These are phyloP conservation scores for Litsea cubeba DNA, from an alignment of 164 flowering plant genomes.

Conservation along the genomic window DNA sequence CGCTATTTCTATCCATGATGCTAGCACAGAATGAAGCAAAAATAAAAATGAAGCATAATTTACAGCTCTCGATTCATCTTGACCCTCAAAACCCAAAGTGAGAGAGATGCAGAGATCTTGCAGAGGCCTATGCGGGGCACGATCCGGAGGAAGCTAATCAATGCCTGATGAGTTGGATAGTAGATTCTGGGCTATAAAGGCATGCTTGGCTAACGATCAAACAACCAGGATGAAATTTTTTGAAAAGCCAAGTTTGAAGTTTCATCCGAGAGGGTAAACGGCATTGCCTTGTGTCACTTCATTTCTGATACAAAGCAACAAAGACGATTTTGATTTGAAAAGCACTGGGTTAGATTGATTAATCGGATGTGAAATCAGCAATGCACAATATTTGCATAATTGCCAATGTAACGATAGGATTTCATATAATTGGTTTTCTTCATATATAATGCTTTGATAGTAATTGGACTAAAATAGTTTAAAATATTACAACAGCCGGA, in stretches of 20 bases:
- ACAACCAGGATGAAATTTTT: not conserved
- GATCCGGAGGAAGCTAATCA: too few relatives aligned
- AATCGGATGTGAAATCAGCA: not conserved
- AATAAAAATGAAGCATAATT: not conserved
- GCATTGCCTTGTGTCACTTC: not conserved
- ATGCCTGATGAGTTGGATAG: too few relatives aligned
- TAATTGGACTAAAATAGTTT: too few relatives aligned
- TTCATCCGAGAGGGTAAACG: not conserved
- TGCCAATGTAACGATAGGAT: not conserved
- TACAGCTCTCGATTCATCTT: not conserved
- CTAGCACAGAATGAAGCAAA: not conserved
- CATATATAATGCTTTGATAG: too few relatives aligned
- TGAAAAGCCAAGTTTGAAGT: not conserved
- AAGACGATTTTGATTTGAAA: not conserved
- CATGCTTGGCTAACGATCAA: not conserved
- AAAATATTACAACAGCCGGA: too few relatives aligned
- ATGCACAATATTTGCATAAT: not conserved
- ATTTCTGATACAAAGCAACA: not conserved
- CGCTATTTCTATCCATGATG: too few relatives aligned
- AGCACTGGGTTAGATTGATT: not conserved
- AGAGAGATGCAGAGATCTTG: not conserved
- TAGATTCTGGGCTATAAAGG: too few relatives aligned
- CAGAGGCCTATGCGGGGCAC: too few relatives aligned
- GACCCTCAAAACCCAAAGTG: not conserved
- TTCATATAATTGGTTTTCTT: too few relatives aligned